Base-by-base conservation (phyloP, 2,329 filamentous ascomycete genomes). In the Alternaria burnsii region DNA sequence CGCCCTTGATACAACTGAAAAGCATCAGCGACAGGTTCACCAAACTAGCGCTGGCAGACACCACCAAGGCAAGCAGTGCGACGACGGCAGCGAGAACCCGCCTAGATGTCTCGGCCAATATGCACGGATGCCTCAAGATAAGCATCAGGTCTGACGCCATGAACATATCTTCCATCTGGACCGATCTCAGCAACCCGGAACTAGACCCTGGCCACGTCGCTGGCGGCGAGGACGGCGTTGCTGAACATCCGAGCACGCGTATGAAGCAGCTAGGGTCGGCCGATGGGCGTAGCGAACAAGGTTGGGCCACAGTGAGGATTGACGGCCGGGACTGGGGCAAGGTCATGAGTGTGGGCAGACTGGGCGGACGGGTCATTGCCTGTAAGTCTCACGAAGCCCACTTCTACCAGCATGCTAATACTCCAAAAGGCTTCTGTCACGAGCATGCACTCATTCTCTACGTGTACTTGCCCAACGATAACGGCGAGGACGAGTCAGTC, bases 1-100 rank as follows among this genome's bases (percentile, higher is more conserved):
- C 95, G 0, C 90, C 92, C 5, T 82, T 99, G 5, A 84, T 93
- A 42, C 94, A 97, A 74, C 85, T 99, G 59, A 97, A 98, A 76
- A 91, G 90, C 65, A 95, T 99, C 63, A 97, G 93, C 4, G 95
- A 99, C 78, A 89, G 95, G 54, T 98, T 98, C 80, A 98, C 93
- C 42, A 94, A 92, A 73, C 87, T 98, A 3, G 92, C 76, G 0
- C 59, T 78, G 4, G 71, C 67, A 26, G 76, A 75, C 18, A 69
- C 69, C n/a, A 78, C 69, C 20, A 78, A 71, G 50, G 75, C 81
- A 26, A 80, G 81, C 16, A 64, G 72, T 8, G 69, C 73, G 3
- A 71, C 73, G 53, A 76, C 65, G 9, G 56, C 69, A 6, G 52
- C 68, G 9, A 66, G 72, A 24, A 76, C 75, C 18, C 92, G 93